Evolutionary conservation across 495 filamentous ascomycete genomes (phyloP).

Genomic region (Podospora appendiculata): DNA sequence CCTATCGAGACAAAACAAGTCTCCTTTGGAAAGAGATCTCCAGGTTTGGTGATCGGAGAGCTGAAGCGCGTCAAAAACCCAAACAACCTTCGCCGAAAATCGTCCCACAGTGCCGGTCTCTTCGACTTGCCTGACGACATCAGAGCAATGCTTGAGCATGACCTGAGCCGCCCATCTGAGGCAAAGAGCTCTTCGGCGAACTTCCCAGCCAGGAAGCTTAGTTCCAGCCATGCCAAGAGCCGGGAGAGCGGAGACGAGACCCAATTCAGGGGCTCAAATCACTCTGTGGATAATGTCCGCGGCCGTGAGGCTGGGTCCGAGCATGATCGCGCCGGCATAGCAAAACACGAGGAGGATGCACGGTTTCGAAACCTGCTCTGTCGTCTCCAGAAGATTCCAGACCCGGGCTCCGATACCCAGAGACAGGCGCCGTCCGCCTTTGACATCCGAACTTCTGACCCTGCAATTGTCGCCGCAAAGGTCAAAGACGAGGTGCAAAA

Average conservation of each 20-base stretch:
- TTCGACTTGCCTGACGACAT: constrained; percentile 3
- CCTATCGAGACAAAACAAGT: neutral
- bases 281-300: neutral
- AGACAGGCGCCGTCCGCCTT: neutral
- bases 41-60: constrained; percentile 1
- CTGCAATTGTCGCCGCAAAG: constrained; percentile 16
- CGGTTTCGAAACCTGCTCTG: constrained; percentile 16
- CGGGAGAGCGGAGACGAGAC: too few species aligned
- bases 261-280: neutral
- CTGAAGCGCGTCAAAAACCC: constrained; percentile 6
- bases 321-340: too few species aligned
- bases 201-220: neutral
- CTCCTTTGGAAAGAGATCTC: neutral
- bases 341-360: constrained; percentile 6
- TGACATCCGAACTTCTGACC: constrained; percentile 2
- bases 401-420: neutral
- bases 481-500: constrained; percentile 3
- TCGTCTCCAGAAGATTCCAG: constrained; percentile 9
- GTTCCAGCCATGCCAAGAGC: too few species aligned
- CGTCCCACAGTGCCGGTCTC: neutral
- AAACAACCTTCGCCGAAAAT: neutral
- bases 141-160: neutral
- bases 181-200: neutral
- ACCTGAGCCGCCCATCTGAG: neutral
- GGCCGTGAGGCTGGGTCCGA: neutral